These are phyloP conservation scores for Cadophora sp. DNA, from an alignment of 2,329 filamentous ascomycete species.

Conservation along the genomic window DNA sequence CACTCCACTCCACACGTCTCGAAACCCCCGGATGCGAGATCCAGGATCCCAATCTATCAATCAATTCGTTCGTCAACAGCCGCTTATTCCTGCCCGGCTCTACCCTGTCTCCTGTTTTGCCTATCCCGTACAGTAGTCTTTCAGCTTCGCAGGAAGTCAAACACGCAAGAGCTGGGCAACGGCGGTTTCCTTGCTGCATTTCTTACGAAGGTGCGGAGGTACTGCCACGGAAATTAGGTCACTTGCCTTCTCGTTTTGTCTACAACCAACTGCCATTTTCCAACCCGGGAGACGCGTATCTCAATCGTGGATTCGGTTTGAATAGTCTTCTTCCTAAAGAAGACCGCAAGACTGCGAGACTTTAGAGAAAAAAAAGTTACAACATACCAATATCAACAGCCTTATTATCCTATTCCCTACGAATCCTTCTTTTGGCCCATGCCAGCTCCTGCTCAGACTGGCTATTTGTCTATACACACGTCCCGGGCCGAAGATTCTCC, in stretches of 20 bases:
- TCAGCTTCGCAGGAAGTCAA: not conserved
- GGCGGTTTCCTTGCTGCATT: not conserved
- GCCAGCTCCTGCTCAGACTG: not conserved
- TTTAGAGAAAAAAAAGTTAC: no score
- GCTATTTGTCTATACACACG: not conserved
- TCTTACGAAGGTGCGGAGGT: not conserved
- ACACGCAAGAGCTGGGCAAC: not conserved
- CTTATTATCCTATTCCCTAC: not conserved
- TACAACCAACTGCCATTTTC: not conserved
- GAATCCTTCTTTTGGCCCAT: not conserved
- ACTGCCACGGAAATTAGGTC: not conserved
- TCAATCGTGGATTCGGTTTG: conserved; percentile 9
- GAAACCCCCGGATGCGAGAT: not conserved
- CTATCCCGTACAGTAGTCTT: not conserved
- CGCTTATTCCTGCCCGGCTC: not conserved
- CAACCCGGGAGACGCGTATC: not conserved
- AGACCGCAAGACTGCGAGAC: not conserved
- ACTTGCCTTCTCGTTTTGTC: not conserved
- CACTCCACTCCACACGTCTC: no score
- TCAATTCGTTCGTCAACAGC: not conserved
- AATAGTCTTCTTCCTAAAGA: not conserved
- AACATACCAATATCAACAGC: not conserved
- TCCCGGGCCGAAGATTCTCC: not conserved
- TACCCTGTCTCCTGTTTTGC: not conserved
- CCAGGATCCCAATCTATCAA: not conserved